Evolutionary conservation across 345 rosid genomes (phyloP).

Genomic region (Noccaea bulbosa): DNA sequence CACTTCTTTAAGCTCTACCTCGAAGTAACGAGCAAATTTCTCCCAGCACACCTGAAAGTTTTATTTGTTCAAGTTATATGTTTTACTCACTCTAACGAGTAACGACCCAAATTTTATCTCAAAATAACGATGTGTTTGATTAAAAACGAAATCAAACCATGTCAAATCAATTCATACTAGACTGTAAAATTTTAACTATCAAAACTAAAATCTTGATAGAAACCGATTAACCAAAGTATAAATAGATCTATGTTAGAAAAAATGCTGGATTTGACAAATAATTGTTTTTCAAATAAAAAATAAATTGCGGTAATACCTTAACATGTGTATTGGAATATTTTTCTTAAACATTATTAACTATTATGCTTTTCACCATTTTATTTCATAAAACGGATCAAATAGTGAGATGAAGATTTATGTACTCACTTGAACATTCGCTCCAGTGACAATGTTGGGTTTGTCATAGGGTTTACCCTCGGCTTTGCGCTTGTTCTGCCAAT

Average conservation of each 20-base stretch:
- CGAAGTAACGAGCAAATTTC: conserved; percentile 94
- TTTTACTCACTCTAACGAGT: not conserved
- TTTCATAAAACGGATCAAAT: not conserved
- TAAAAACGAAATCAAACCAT: not conserved
- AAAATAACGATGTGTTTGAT: not conserved
- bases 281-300: not conserved
- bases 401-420: not conserved
- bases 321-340: not conserved
- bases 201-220: not conserved
- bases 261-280: not conserved
- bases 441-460: conserved; percentile 92
- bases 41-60: conserved; percentile 74
- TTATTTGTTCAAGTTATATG: not conserved
- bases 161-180: not conserved
- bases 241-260: not conserved
- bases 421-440: conserved; percentile 89
- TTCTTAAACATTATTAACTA: not conserved
- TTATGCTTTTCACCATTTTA: not conserved
- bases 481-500: conserved; percentile 90
- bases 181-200: not conserved
- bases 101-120: not conserved
- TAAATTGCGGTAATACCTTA: not conserved
- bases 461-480: conserved; percentile 83
- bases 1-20: conserved; percentile 91
- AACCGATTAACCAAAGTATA: not conserved